Evolutionary conservation across 176 grass and related monocot genomes (phyloP), one percentile per base, ranked within the genome.

Genomic region (Alopecurus myosuroides): DNA sequence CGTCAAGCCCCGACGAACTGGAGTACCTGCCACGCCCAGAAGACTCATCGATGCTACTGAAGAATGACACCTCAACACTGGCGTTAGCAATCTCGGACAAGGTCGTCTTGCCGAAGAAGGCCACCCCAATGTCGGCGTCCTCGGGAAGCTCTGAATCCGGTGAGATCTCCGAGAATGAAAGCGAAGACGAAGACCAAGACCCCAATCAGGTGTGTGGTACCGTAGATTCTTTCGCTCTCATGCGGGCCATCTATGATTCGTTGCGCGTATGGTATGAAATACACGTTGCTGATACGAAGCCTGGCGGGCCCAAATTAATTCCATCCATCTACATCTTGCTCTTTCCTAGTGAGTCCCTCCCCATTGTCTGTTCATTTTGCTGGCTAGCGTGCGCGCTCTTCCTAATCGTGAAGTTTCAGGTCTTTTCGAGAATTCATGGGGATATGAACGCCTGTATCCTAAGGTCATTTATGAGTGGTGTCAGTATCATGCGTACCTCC

Each of bases 1-100:
- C 6, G 20, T n/a, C 51, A 94, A 85, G 90, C 91, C 5, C 62
- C 90, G 42, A 97, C 94, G 90, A 97, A 55, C 51, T 55, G 51
- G 51, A 19, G 17, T 17, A 50, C 48, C 48, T 50, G 48, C 48
- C 5, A 50, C 4, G 17, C 19, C 48, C 11, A 50, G 48, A 50
- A 50, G 48, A 50, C 3, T 4, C 15, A 19, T 4, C 17, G 15
- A 19, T 19, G 37, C 37, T 39, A 4, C 5, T 39, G 37, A 6
- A 39, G 37, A 0, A 6, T 17, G 2, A 4, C 48, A 6, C 48
- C 48, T 3, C 0, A 50, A 50, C 2, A 50, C 17, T 50, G 37
- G 37, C 20, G 51, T 55, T 7, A 55, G 8, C 51, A 58, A 25
- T 8, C n/a, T 1, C 55, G n/a, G 26, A 58, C 55, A 22, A 23